These are phyloP conservation scores for Aspergillus latus DNA, from an alignment of 2,329 filamentous ascomycete genomes.

Conservation along the genomic window DNA sequence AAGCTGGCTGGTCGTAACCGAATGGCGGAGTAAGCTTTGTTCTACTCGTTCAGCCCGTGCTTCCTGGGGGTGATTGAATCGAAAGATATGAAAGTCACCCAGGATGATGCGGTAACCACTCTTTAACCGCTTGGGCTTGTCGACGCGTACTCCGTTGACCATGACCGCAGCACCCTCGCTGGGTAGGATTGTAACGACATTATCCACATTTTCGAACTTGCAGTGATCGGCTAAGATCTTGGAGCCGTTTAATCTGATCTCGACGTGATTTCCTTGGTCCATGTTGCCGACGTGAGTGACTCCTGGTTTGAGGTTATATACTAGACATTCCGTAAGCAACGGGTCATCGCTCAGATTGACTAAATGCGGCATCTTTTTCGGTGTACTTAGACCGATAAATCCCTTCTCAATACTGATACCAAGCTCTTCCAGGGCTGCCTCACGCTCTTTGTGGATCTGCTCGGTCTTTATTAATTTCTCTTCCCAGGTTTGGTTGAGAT, in stretches of 20 bases:
- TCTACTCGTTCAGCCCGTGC: slow-evolving; percentile 89
- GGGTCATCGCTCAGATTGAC: slow-evolving; percentile 97
- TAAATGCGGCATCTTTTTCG: slow-evolving; percentile 98
- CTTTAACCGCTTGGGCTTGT: slow-evolving; percentile 79
- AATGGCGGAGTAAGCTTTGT: slow-evolving; percentile 82
- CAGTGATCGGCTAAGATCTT: slow-evolving; percentile 93
- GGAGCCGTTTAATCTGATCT: slow-evolving; percentile 90
- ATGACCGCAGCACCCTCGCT: slow-evolving; percentile 90
- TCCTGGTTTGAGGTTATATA: slow-evolving; percentile 97
- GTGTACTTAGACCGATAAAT: slow-evolving; percentile 89
- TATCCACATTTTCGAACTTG: slow-evolving; percentile 88
- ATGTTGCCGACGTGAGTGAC: slow-evolving; percentile 93
- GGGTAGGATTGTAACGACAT: slow-evolving; percentile 86
- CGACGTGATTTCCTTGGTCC: slow-evolving; percentile 76
- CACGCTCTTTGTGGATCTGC: slow-evolving; percentile 94
- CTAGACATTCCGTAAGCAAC: slow-evolving; percentile 87
- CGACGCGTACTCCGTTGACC: slow-evolving; percentile 91
- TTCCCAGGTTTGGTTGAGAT: slow-evolving; percentile 98
- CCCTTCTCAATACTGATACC: slow-evolving; percentile 99
- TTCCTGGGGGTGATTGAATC: slow-evolving; percentile 97
- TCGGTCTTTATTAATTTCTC: slow-evolving; percentile 94
- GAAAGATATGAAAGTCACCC: slow-evolving; percentile 97
- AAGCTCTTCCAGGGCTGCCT: slow-evolving; percentile 90
- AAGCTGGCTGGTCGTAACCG: slow-evolving; percentile 64
- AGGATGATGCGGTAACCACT: slow-evolving; percentile 94